Base-by-base conservation (phyloP, 805 yeast genomes). In the Hanseniaspora hatyaiensis region DNA sequence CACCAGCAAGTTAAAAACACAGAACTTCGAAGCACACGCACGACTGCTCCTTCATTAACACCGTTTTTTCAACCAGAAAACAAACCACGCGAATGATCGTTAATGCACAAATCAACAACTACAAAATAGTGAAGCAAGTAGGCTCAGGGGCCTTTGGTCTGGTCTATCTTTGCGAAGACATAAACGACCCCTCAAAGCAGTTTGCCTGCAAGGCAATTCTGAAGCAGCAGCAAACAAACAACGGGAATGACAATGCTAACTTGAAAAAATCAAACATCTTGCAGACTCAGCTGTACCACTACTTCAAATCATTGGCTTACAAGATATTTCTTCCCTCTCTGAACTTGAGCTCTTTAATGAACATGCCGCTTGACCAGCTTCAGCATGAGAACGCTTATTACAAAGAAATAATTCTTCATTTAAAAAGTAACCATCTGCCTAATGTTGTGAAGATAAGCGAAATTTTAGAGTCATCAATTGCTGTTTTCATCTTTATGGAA, bases 101-200 rank as follows among this genome's bases (percentile, higher is more conserved):
- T 34, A 54, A 57, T 37, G 55, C 59, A 33, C 55, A 54, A 47
- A 56, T 61, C 4, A 61, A 61, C 48, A 59, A 59, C 47, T 59
- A 50, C 42, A 53, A 52, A 41, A 55, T 61, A 6, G 40, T 51
- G 4, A 47, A 51, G 6, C 61, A 60, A 38, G 57, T 62, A 9
- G 95, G 95, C 6, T 74, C 89, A 0, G 96, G 96, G 23, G 87
- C 94, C 19, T 86, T 80, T 57, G 94, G 94, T 4, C 68, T 81
- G 28, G 89, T 86, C 6, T 84, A 81, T 65, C 68, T 75, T 15
- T 87, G 84, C 3, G 62, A 71, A 50, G 81, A 85, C 58, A 53
- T 69, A 18, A 57, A 54, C 36, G 40, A 37, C 11, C 71, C 80
- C 0, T 69, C 72, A 15, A 62, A 67, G 40, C 63, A 67, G 18